phyloP scores from a whole-genome alignment of 805 yeast genomes.

The Starmerella vaccinii region DNA sequence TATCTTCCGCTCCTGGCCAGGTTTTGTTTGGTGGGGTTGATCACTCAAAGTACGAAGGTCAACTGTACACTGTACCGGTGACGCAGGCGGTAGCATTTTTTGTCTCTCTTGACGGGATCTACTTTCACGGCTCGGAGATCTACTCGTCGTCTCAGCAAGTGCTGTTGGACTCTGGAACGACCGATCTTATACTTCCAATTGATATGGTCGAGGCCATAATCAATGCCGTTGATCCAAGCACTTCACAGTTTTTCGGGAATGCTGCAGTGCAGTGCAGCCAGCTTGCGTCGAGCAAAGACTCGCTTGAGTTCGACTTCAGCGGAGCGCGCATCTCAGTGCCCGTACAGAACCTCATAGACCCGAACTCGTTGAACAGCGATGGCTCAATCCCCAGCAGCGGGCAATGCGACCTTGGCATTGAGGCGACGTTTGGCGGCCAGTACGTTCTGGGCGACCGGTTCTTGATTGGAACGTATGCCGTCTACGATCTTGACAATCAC shows the following conservation, averaged over 20 bases:
- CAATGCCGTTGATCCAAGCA: constrained; percentile 2
- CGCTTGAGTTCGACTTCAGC: constrained; percentile 15
- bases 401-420: constrained; percentile 18
- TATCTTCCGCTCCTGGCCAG: constrained; percentile 28
- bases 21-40: constrained; percentile 39
- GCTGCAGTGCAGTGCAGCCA: not conserved
- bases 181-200: constrained; percentile 37
- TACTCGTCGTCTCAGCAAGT: constrained; percentile 31
- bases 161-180: constrained; percentile 45
- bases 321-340: constrained; percentile 17
- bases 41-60: constrained; percentile 34
- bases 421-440: constrained; percentile 10
- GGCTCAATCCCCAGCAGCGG: constrained; percentile 7
- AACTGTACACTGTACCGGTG: constrained; percentile 31
- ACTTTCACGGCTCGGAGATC: constrained; percentile 3
- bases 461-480: constrained; percentile 52
- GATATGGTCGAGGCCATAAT: constrained; percentile 8
- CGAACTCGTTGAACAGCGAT: not conserved
- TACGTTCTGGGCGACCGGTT: constrained; percentile 54
- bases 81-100: constrained; percentile 10
- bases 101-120: constrained; percentile 5
- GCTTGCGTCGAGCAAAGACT: not conserved
- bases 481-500: constrained; percentile 49
- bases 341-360: constrained; percentile 5
- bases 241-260: constrained; percentile 20